Evolutionary conservation across 257 asterid genomes (phyloP).

Genomic region (Petunia axillaris): DNA sequence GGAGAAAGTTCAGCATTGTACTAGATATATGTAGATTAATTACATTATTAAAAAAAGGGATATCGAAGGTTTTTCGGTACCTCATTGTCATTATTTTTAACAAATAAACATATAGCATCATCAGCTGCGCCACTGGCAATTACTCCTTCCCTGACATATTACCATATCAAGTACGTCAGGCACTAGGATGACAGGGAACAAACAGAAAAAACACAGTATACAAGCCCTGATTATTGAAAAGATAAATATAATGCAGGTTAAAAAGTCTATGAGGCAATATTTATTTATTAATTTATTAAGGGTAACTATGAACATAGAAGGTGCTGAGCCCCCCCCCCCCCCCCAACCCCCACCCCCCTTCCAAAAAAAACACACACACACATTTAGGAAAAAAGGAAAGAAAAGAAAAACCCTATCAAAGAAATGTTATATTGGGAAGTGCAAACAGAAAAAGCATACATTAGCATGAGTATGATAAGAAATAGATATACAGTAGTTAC

Average conservation of each 20-base stretch:
- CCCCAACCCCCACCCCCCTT: no score
- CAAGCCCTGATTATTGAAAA: not conserved
- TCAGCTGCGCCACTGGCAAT: slow-evolving; percentile 90
- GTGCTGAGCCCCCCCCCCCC: no score
- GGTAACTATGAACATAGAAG: not conserved
- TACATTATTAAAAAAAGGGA: slow-evolving; percentile 19
- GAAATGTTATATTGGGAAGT: not conserved
- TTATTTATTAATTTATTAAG: not conserved
- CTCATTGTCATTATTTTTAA: slow-evolving; percentile 60
- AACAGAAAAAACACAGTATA: not conserved
- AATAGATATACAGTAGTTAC: slow-evolving; percentile 42
- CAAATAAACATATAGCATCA: slow-evolving; percentile 86
- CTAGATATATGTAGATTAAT: not conserved
- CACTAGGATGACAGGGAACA: slow-evolving; percentile 19
- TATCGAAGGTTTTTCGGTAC: slow-evolving; percentile 40
- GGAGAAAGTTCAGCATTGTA: not conserved
- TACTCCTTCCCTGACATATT: slow-evolving; percentile 74
- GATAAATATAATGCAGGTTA: not conserved
- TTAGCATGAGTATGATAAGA: slow-evolving; percentile 6
- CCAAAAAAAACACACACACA: not conserved
- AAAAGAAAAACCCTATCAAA: not conserved
- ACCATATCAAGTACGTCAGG: slow-evolving; percentile 18
- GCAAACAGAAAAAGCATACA: slow-evolving; percentile 16
- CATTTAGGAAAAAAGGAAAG: not conserved
- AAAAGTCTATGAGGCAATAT: not conserved